Evolutionary conservation across 768 basidiomycete genomes (phyloP), one percentile per base, ranked within the genome.

Genomic region (Postia placenta): DNA sequence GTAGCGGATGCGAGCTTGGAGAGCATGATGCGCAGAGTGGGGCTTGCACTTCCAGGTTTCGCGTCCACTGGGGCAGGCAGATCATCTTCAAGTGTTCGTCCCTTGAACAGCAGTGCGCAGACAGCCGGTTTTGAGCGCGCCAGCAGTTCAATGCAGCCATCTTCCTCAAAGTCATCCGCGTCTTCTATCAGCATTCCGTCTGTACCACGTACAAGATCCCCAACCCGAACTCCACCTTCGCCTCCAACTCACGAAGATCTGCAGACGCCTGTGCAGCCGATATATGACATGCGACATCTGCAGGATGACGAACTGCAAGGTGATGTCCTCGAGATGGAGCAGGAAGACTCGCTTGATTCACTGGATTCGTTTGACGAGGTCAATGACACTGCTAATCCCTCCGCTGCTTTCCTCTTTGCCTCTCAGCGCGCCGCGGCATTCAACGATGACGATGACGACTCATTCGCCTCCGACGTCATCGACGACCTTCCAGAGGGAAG

Each of bases 351-450:
- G 20, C 52, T 63, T 1, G 83, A 83, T 60, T 80, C 79, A 23
- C 67, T 80, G 46, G 78, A 50, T 15, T 46, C 45, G 14, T 54
- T 78, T 50, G 69, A 73, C 36, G 78, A 80, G 36, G 67, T 78
- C 43, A 72, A 78, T 57, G 74, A 76, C 59, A 74, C 80, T 2
- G 76, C 73, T 3, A 79, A 83, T 54, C 85, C 86, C 1, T 85
- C 83, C 7, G 80, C 79, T 1, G 84, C 83, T 1, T 87, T 89
- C 65, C 67, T 89, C 2, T 76, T 85, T 70, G 83, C 79, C 2
- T 68, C 74, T 0, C 67, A 68, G 44, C 59, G 63, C n/a, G 51
- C 64, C 33, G 69, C 68, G 24, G 61, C 59, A 14, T 73, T 69
- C 25, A 66, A 68, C 15, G 73, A 71, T 27, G 74, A 74, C 40